Evolutionary conservation across 2,329 filamentous ascomycete genomes (phyloP).

Genomic region (Alternaria gaisen): DNA sequence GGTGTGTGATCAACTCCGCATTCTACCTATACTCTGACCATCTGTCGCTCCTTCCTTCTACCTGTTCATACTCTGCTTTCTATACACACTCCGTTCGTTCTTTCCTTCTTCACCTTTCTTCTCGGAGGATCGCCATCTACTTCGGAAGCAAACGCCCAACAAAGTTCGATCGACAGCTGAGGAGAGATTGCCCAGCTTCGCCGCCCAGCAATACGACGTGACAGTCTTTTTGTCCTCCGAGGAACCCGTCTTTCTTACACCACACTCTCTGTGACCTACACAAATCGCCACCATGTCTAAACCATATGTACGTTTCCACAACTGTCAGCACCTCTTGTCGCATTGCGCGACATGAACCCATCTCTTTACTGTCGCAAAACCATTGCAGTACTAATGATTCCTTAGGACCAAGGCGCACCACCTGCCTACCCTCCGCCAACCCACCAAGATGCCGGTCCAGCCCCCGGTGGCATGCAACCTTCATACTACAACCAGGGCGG

Average conservation of each 20-base stretch:
- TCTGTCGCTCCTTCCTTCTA: slow-evolving; percentile 4
- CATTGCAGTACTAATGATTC: slow-evolving; percentile 12
- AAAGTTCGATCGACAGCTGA: slow-evolving; percentile 5
- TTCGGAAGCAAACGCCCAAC: slow-evolving; percentile 1
- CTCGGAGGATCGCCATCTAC: neutral
- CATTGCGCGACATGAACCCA: neutral
- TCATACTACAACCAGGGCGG: slow-evolving; percentile 30
- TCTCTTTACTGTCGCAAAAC: neutral
- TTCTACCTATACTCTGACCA: neutral
- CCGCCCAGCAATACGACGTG: slow-evolving; percentile 7
- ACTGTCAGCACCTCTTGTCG: neutral
- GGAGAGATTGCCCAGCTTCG: slow-evolving; percentile 14
- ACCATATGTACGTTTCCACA: slow-evolving; percentile 14
- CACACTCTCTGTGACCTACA: neutral
- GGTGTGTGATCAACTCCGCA: slow-evolving; percentile 18
- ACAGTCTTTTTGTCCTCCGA: slow-evolving; percentile 3
- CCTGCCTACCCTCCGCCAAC: slow-evolving; percentile 47
- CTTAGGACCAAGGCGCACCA: slow-evolving; percentile 41
- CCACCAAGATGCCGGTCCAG: slow-evolving; percentile 42
- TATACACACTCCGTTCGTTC: slow-evolving; percentile 1
- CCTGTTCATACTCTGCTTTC: neutral
- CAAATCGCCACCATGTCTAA: slow-evolving; percentile 13
- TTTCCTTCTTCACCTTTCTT: neutral
- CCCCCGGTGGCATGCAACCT: slow-evolving; percentile 24
- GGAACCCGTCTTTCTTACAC: neutral